Evolutionary conservation across 495 filamentous ascomycete species (phyloP), one percentile per base, ranked within the genome.

Genomic region (Hypoxylon cercidicola): DNA sequence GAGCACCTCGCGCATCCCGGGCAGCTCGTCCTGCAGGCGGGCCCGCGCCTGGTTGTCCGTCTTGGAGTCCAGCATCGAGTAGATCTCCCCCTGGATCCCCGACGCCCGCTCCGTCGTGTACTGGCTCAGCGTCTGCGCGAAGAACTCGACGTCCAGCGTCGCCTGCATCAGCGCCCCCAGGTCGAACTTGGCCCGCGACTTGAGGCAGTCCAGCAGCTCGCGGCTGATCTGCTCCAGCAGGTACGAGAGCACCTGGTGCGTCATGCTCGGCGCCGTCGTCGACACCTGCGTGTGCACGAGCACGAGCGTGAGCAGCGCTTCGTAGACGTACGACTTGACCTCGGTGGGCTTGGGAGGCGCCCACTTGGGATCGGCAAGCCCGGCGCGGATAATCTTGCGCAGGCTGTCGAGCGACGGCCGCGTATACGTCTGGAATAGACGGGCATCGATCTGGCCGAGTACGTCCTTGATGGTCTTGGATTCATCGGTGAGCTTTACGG

Each of bases 141-240:
- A 88, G 76, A 98, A 99, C 75, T 99, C 95, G 8, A 96, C 93
- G 60, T 99, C 95, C 4, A 99, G 83, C 0, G 96, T 98, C 2
- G 96, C 96, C 76, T 98, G 96, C 89, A 97, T 96, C 46, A 99
- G 82, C 7, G 87, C 87, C n/a, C 87, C 78, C 0, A 99, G 88
- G 6, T 84, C 79, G 78, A 92, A 98, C 28, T 79, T 78, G 6
- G 82, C 63, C 9, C 91, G 87, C 16, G 83, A 66, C 55, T 85
- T 84, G 78, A 96, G 92, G 0, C 89, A 85, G 12, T 85, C 81
- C 4, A 95, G 81, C 8, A 96, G 84, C 48, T 90, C 86, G 11
- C 79, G 77, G 30, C 87, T 91, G 9, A 90, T 82, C 69, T 91
- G 83, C 68, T 93, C 91, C 21, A 97, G 84, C 13, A 97, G 84